phyloP scores from a whole-genome alignment of 2,329 filamentous ascomycete genomes.

The Aspergillus sojae region DNA sequence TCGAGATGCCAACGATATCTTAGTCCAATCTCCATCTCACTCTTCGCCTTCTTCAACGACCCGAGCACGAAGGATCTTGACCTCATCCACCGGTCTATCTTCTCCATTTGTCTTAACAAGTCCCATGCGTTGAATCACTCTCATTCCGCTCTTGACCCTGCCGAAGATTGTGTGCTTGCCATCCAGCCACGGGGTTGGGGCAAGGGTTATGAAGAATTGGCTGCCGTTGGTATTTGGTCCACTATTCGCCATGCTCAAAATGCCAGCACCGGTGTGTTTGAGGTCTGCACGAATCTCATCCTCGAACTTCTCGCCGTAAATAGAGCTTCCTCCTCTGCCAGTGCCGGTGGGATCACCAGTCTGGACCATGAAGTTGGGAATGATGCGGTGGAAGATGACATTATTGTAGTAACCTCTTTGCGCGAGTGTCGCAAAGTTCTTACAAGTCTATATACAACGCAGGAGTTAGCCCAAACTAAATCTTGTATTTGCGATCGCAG shows the following conservation, averaged over 20 bases:
- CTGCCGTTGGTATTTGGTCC: conserved; percentile 91
- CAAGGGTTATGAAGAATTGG: conserved; percentile 95
- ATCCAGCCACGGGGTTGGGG: conserved; percentile 93
- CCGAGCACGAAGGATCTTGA: conserved; percentile 75
- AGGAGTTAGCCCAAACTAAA: conserved; percentile 19
- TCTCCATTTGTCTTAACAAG: conserved; percentile 79
- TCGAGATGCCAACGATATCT: not conserved
- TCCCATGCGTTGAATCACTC: conserved; percentile 83
- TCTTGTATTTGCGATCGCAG: not conserved
- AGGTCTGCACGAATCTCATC: conserved; percentile 81
- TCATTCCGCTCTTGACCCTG: conserved; percentile 79
- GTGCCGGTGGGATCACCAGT: conserved; percentile 93
- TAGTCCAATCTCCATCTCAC: conserved; percentile 27
- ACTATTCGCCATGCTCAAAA: conserved; percentile 96
- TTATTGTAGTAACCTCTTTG: conserved; percentile 84
- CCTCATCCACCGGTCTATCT: conserved; percentile 78
- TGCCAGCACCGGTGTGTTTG: conserved; percentile 88
- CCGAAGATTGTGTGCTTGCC: conserved; percentile 98
- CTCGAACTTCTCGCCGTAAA: conserved; percentile 91
- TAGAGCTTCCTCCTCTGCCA: conserved; percentile 82
- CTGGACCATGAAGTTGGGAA: conserved; percentile 95
- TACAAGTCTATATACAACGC: conserved; percentile 64
- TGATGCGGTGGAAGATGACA: conserved; percentile 89
- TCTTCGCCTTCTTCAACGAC: conserved; percentile 64
- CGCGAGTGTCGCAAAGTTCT: conserved; percentile 81